Evolutionary conservation across 805 yeast species (phyloP).

Genomic region (Schwanniomyces sp.): DNA sequence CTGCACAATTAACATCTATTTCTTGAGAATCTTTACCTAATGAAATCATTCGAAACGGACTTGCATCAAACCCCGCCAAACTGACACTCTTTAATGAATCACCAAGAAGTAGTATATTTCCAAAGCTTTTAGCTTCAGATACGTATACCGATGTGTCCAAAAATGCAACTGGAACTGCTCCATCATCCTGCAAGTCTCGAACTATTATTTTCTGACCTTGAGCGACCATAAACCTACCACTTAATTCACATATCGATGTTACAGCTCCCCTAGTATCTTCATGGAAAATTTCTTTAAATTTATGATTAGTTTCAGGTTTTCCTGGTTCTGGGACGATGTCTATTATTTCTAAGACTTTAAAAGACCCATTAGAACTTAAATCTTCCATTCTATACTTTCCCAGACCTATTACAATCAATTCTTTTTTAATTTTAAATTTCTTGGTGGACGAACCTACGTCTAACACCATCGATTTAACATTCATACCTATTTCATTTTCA

Average conservation of each 20-base stretch:
- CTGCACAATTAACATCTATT: slow-evolving; percentile 68
- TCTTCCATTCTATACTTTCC: slow-evolving; percentile 79
- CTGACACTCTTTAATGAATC: slow-evolving; percentile 78
- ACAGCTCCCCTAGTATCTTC: slow-evolving; percentile 86
- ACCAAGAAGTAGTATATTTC: slow-evolving; percentile 77
- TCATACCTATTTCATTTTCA: slow-evolving; percentile 65
- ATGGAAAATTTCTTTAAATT: slow-evolving; percentile 66
- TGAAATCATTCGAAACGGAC: slow-evolving; percentile 83
- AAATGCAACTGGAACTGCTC: slow-evolving; percentile 92
- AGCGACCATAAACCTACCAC: slow-evolving; percentile 79
- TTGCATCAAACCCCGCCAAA: slow-evolving; percentile 89
- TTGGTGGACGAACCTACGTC: slow-evolving; percentile 45
- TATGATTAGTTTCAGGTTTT: slow-evolving; percentile 77
- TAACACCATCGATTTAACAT: slow-evolving; percentile 53
- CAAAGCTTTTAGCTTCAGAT: slow-evolving; percentile 77
- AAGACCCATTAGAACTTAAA: slow-evolving; percentile 73
- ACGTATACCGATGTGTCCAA: slow-evolving; percentile 81
- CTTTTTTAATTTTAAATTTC: slow-evolving; percentile 52
- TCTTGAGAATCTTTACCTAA: slow-evolving; percentile 72
- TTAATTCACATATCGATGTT: slow-evolving; percentile 69
- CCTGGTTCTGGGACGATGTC: slow-evolving; percentile 90
- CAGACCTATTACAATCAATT: slow-evolving; percentile 76
- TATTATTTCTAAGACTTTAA: slow-evolving; percentile 70
- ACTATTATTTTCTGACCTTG: slow-evolving; percentile 86
- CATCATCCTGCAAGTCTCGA: slow-evolving; percentile 82